Percentiles rank a stretch among this genome's conserved stretches.
Evolutionary conservation across 208 protist genomes (phyloP).

Genomic region (Leishmania mexicana): DNA sequence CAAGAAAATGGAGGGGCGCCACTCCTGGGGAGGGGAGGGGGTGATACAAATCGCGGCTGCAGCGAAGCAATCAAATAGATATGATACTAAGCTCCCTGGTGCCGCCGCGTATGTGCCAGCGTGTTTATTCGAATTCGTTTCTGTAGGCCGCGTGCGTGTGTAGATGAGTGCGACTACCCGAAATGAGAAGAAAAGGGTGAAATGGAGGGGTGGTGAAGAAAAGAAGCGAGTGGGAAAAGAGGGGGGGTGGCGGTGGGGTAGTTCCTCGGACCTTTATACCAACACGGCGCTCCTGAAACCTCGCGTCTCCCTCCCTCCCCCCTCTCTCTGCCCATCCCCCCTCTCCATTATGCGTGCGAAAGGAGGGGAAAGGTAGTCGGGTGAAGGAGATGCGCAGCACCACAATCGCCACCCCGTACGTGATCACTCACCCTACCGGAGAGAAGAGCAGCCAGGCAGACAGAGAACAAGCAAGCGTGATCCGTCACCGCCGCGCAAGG

Average conservation of each 20-base stretch:
- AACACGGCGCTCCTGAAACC: not conserved
- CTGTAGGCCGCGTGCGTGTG: not conserved
- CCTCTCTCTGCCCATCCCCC: not conserved
- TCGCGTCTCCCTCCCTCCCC: not conserved
- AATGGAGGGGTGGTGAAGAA: not conserved
- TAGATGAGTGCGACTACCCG: not conserved
- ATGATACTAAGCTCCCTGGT: not conserved
- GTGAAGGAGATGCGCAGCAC: not conserved
- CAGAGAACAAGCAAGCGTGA: not conserved
- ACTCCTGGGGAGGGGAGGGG: too few species aligned
- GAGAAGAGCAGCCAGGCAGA: not conserved
- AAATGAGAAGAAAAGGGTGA: not conserved
- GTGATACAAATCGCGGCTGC: not conserved
- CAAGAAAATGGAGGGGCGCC: too few species aligned
- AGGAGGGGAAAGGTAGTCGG: not conserved
- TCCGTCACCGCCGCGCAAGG: not conserved
- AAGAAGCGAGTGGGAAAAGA: too few species aligned
- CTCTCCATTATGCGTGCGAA: not conserved
- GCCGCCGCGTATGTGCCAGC: not conserved
- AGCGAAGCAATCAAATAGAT: not conserved
- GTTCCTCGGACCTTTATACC: not conserved
- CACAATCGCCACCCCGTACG: not conserved
- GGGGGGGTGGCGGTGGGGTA: too few species aligned
- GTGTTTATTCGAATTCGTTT: not conserved
- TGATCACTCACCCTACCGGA: not conserved